These are phyloP conservation scores for Blakeslea trispora DNA, from an alignment of 371 early-diverging fungal genomes.

Conservation along the genomic window DNA sequence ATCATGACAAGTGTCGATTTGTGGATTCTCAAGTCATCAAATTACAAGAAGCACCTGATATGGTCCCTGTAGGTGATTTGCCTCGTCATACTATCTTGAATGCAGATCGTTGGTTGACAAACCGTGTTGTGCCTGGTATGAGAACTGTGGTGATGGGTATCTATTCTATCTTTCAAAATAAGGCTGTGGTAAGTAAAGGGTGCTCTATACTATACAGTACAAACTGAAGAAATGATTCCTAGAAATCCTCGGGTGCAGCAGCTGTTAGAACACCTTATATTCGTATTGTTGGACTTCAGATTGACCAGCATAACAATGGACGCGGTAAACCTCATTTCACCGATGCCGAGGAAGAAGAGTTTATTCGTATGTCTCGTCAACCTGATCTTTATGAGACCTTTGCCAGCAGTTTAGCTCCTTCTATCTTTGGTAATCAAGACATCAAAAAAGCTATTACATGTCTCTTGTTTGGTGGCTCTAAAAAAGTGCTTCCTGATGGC, in stretches of 20 bases:
- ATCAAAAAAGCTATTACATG: constrained; percentile 99
- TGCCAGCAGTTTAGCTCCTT: constrained; percentile 93
- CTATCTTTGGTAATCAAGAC: constrained; percentile 94
- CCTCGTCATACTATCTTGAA: constrained; percentile 95
- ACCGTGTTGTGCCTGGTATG: constrained; percentile 94
- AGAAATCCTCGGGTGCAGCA: constrained; percentile 68
- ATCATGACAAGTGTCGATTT: constrained; percentile 95
- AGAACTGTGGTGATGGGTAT: constrained; percentile 96
- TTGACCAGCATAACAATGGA: constrained; percentile 77
- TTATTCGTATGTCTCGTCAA: constrained; percentile 81
- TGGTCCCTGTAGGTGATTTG: constrained; percentile 98
- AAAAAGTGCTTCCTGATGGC: constrained; percentile 94
- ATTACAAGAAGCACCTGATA: constrained; percentile 98
- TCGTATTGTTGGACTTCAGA: constrained; percentile 88
- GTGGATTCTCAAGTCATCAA: constrained; percentile 99
- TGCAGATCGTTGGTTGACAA: constrained; percentile 89
- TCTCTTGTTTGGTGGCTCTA: constrained; percentile 97
- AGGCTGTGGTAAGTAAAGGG: constrained; percentile 40
- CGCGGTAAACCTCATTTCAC: constrained; percentile 78
- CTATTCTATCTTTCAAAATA: constrained; percentile 87
- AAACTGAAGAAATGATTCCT: neutral
- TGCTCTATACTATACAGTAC: too few species aligned
- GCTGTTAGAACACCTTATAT: constrained; percentile 94
- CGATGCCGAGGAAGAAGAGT: constrained; percentile 92
- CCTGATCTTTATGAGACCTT: constrained; percentile 90